Evolutionary conservation across 768 basidiomycete genomes (phyloP).

Genomic region (Russula olivacea): DNA sequence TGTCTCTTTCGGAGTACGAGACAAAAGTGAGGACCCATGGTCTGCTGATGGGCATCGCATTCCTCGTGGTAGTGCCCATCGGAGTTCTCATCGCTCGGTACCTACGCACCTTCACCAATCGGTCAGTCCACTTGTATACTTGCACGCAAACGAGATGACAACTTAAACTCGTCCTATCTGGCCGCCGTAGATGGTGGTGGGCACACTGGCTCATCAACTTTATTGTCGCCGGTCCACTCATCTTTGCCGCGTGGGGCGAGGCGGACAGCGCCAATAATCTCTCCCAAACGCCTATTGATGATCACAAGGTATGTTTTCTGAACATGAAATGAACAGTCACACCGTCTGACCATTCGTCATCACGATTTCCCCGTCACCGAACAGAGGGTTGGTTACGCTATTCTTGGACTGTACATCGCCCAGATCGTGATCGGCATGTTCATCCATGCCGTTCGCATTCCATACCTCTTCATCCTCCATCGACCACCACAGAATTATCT

Average conservation of each 20-base stretch:
- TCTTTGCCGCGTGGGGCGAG: slow-evolving; percentile 44
- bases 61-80: slow-evolving; percentile 6
- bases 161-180: background rate
- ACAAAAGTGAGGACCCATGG: slow-evolving; percentile 11
- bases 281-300: slow-evolving; percentile 29
- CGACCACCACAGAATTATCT: slow-evolving; percentile 38
- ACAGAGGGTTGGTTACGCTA: slow-evolving; percentile 46
- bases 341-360: background rate
- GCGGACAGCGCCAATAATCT: slow-evolving; percentile 27
- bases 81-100: slow-evolving; percentile 15
- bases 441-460: slow-evolving; percentile 49
- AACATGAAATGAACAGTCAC: background rate
- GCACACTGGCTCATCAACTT: slow-evolving; percentile 12
- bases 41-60: slow-evolving; percentile 3
- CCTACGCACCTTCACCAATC: slow-evolving; percentile 3
- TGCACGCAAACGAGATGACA: background rate
- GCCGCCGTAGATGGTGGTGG: slow-evolving; percentile 12
- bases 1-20: slow-evolving; percentile 14
- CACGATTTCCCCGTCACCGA: slow-evolving; percentile 10
- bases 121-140: too few species aligned
- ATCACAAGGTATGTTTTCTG: slow-evolving; percentile 33
- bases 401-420: slow-evolving; percentile 48
- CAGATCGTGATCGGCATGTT: slow-evolving; percentile 45
- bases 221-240: slow-evolving; percentile 45
- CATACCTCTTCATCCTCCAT: slow-evolving; percentile 33